Evolutionary conservation across 1,284 basidiomycete genomes (phyloP).

Genomic region (Cutaneotrichosporon daszewskae): DNA sequence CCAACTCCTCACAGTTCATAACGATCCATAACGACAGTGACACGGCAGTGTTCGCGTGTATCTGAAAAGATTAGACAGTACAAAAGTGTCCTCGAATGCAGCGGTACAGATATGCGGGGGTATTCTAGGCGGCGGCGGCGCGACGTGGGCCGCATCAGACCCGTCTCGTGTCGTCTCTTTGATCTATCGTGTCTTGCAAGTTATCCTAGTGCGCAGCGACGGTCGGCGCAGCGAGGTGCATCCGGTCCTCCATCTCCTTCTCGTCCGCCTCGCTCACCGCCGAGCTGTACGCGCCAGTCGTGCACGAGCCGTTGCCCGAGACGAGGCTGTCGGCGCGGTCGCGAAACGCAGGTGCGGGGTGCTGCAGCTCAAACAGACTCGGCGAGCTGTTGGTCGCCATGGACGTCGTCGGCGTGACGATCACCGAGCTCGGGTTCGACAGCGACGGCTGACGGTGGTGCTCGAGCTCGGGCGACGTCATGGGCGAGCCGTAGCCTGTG

Average conservation of each 20-base stretch:
- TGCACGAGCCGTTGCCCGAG: conserved; percentile 2
- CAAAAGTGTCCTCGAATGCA: no score
- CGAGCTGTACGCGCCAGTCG: background rate
- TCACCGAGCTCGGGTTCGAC: conserved; percentile 14
- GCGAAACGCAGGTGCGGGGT: conserved; percentile 5
- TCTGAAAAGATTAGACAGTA: no score
- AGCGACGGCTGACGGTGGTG: conserved; percentile 4
- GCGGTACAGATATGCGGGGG: no score
- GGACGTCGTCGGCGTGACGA: conserved; percentile 17
- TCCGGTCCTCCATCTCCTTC: background rate
- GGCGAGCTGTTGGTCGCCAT: conserved; percentile 10
- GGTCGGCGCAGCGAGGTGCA: background rate
- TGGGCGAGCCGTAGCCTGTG: background rate
- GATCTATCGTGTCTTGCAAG: no score
- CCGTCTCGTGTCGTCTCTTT: no score
- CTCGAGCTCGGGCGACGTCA: background rate
- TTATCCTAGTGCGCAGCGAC: background rate
- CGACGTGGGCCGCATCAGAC: no score
- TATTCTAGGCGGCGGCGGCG: no score
- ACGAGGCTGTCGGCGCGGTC: conserved; percentile 11
- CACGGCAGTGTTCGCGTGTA: no score
- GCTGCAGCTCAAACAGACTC: conserved; percentile 12
- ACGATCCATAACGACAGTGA: no score
- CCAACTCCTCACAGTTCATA: no score
- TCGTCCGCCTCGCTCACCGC: background rate